Percentiles rank a stretch among this genome's conserved stretches.
phyloP scores from a whole-genome alignment of 1,284 basidiomycete species.

The Mycena citricolor region DNA sequence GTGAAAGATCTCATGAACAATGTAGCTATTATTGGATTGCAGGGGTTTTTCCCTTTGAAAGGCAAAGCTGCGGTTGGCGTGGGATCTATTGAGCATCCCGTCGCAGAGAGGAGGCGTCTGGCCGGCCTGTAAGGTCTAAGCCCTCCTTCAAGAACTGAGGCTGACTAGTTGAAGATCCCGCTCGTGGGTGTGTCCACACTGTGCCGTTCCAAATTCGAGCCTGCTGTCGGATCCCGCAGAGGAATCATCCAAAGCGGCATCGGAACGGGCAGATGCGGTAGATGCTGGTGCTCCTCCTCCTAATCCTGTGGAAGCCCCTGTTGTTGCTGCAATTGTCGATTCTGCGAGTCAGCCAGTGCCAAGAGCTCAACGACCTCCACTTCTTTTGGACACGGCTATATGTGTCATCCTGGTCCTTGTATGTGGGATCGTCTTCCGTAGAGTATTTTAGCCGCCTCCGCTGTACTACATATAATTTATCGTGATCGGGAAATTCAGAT shows the following conservation, averaged over 20 bases:
- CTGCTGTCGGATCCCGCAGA: constrained; percentile 66
- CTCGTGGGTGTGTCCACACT: constrained; percentile 80
- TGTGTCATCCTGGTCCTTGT: constrained; percentile 64
- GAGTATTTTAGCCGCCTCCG: constrained; percentile 55
- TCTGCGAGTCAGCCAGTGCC: constrained; percentile 1
- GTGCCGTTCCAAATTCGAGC: constrained; percentile 65
- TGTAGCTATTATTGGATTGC: constrained; percentile 84
- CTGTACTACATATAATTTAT: constrained; percentile 8
- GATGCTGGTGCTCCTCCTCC: constrained; percentile 3
- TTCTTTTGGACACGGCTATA: constrained; percentile 66
- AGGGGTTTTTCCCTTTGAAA: constrained; percentile 88
- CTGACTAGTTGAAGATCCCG: constrained; percentile 56
- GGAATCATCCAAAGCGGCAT: constrained; percentile 5
- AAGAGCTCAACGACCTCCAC: constrained; percentile 44
- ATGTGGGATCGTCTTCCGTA: constrained; percentile 59
- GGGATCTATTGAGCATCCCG: constrained; percentile 83
- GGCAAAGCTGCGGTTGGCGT: constrained; percentile 90
- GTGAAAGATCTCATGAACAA: too few species aligned
- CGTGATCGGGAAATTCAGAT: background rate
- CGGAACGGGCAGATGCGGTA: constrained; percentile 4
- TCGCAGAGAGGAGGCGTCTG: constrained; percentile 77
- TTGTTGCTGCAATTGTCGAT: constrained; percentile 16
- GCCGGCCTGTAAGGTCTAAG: constrained; percentile 64
- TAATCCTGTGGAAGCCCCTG: constrained; percentile 7
- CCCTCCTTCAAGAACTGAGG: constrained; percentile 12